Base-by-base conservation (phyloP, 768 basidiomycete species). In the Rhizopogon vinicolor region DNA sequence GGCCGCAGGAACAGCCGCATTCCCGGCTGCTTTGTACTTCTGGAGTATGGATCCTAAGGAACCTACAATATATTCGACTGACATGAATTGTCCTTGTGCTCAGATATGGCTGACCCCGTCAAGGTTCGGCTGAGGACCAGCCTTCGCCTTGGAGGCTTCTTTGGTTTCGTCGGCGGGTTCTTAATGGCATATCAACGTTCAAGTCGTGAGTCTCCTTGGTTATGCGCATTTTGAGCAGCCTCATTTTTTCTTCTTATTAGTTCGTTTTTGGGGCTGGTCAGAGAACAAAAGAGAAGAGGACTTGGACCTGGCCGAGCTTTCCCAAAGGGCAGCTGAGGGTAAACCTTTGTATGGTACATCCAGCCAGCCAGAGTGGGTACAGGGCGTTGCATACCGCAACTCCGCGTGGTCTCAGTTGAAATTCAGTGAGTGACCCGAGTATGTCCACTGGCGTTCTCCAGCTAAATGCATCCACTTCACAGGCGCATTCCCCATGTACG, bases 181-280 rank as follows among this genome's bases (percentile, higher is more conserved):
- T 69, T 98, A 65, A 68, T 96, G 52, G 92, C 95, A 8, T 98
- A 98, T 74, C 92, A 95, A 73, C 79, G 87, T 53, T 93, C 91
- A 35, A 89, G 87, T 64, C 76, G 94, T 96, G 66, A 71, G 91
- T 77, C 35, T 44, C 43, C 51, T 45, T 28, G 43, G 14, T 33
- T 42, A 7, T 22, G 13, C 37, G 22, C 14, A 5, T 8, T 33
- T 19, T n/a, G 53, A 35, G 49, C 35, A 35, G 41, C 16, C 41
- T 62, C 19, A 62, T 52, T 50, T 48, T 53, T 29, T 33, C 10
- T 33, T 46, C 42, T 52, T 51, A 40, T 10, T 64, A 93, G 91
- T 83, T 67, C 92, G 93, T n/a, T 91, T 96, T 77, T 94, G 91
- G 91, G 93, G 93, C 51, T 95, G 92, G 93, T 74, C 83, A 6